Conservation (phyloP, 495 filamentous ascomycete genomes). For the Penicillium cataractarum region DNA sequence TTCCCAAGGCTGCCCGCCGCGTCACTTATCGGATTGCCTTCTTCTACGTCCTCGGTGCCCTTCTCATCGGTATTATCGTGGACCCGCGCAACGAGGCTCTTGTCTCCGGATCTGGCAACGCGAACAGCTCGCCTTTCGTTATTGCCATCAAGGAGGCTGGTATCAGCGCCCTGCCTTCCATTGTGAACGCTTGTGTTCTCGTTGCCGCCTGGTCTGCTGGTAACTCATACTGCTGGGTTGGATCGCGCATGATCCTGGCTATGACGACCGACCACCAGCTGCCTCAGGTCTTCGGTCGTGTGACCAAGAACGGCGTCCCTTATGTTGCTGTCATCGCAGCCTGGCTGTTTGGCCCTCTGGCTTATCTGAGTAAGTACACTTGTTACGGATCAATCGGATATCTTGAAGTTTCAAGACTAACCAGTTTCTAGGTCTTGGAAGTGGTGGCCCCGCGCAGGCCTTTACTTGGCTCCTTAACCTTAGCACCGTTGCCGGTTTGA, state of each 20-base stretch:
- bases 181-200: slow-evolving; percentile 78
- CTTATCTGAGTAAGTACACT: slow-evolving; percentile 35
- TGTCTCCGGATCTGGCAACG: slow-evolving; percentile 51
- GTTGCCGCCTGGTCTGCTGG: slow-evolving; percentile 69
- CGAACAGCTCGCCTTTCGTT: slow-evolving; percentile 58
- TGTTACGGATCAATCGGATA: not conserved
- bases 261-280: slow-evolving; percentile 43
- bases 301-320: slow-evolving; percentile 38
- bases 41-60: slow-evolving; percentile 69
- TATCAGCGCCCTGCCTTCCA: slow-evolving; percentile 68
- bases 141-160: slow-evolving; percentile 62
- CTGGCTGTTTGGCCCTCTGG: slow-evolving; percentile 38
- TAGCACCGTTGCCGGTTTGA: slow-evolving; percentile 58
- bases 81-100: slow-evolving; percentile 52
- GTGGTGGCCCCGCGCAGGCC: slow-evolving; percentile 41
- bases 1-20: slow-evolving; percentile 79
- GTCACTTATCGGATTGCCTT: slow-evolving; percentile 85
- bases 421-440: slow-evolving; percentile 36
- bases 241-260: slow-evolving; percentile 42
- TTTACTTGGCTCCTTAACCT: slow-evolving; percentile 68
- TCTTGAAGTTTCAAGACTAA: slow-evolving; percentile 2
- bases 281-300: slow-evolving; percentile 39
- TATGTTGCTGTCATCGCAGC: slow-evolving; percentile 39
- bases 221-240: slow-evolving; percentile 56
- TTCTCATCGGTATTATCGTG: slow-evolving; percentile 59